Percentiles rank a stretch among this genome's conserved stretches.
Evolutionary conservation across 1,139 yeast genomes (phyloP).

Genomic region (Yamadazyma oceani): DNA sequence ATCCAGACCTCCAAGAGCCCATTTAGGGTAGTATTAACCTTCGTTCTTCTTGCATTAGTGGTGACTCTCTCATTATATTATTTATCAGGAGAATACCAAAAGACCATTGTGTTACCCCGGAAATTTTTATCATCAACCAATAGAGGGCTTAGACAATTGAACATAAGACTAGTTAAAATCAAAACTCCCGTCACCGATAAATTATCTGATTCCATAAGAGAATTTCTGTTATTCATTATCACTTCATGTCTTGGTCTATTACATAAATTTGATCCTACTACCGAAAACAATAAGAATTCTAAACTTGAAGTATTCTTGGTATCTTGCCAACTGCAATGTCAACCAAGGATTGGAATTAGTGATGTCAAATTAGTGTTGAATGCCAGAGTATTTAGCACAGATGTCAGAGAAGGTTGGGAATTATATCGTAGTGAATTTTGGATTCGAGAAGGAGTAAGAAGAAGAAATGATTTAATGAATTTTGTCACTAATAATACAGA

Average conservation of each 20-base stretch:
- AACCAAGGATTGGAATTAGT: constrained; percentile 45
- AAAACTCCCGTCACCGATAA: constrained; percentile 57
- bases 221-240: constrained; percentile 34
- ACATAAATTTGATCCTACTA: constrained; percentile 37
- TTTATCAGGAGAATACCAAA: constrained; percentile 83
- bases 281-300: constrained; percentile 32
- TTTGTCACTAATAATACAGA: constrained; percentile 25
- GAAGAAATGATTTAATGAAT: constrained; percentile 48
- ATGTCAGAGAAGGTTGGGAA: constrained; percentile 94
- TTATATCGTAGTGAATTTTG: constrained; percentile 90
- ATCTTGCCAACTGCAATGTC: constrained; percentile 46
- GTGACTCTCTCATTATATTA: constrained; percentile 78
- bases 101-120: constrained; percentile 82
- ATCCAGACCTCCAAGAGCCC: constrained; percentile 19
- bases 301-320: constrained; percentile 44
- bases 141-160: constrained; percentile 82
- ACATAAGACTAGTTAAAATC: constrained; percentile 73
- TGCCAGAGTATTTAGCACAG: constrained; percentile 79
- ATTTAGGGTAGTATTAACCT: constrained; percentile 51
- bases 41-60: constrained; percentile 62
- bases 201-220: constrained; percentile 46
- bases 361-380: constrained; percentile 73
- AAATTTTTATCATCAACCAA: constrained; percentile 77
- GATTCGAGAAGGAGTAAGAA: constrained; percentile 78
- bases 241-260: constrained; percentile 28